Conservation (phyloP, 768 basidiomycete species). For the Chalciporus chontae region DNA sequence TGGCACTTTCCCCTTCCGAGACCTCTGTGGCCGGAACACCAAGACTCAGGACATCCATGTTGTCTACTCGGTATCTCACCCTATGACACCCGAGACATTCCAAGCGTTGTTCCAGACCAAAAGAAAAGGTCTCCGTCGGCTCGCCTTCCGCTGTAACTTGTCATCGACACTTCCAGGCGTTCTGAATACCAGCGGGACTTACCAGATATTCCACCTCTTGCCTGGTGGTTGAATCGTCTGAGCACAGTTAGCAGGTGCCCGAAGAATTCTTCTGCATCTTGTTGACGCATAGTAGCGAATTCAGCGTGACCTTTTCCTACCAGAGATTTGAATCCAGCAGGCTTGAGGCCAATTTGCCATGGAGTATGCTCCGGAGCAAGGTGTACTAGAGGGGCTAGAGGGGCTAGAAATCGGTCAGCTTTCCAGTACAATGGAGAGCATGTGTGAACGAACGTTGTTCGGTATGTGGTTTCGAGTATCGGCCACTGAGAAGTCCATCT, state of each 20-base stretch:
- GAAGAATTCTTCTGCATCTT: constrained; percentile 96
- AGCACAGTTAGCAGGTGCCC: constrained; percentile 73
- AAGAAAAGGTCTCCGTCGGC: constrained; percentile 74
- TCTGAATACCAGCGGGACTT: not conserved
- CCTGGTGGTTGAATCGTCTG: constrained; percentile 59
- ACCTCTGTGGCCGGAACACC: constrained; percentile 63
- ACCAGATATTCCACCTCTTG: constrained; percentile 35
- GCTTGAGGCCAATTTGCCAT: constrained; percentile 77
- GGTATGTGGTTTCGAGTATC: constrained; percentile 70
- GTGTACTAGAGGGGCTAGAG: constrained; percentile 34
- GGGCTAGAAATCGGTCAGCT: constrained; percentile 16
- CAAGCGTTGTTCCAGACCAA: constrained; percentile 82
- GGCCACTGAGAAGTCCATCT: constrained; percentile 89
- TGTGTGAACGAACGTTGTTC: constrained; percentile 18
- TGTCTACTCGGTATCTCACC: constrained; percentile 81
- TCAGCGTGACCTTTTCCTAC: constrained; percentile 92
- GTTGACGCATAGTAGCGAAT: constrained; percentile 95
- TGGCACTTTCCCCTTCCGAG: not conserved
- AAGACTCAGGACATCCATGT: constrained; percentile 73
- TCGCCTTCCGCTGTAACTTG: constrained; percentile 35
- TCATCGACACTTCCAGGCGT: not conserved
- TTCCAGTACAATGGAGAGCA: constrained; percentile 4
- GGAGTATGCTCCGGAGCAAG: constrained; percentile 20
- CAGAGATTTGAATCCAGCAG: constrained; percentile 80
- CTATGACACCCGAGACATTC: constrained; percentile 75